Evolutionary conservation across 208 protist species (phyloP).

Genomic region (Trypanosoma conorhini): DNA sequence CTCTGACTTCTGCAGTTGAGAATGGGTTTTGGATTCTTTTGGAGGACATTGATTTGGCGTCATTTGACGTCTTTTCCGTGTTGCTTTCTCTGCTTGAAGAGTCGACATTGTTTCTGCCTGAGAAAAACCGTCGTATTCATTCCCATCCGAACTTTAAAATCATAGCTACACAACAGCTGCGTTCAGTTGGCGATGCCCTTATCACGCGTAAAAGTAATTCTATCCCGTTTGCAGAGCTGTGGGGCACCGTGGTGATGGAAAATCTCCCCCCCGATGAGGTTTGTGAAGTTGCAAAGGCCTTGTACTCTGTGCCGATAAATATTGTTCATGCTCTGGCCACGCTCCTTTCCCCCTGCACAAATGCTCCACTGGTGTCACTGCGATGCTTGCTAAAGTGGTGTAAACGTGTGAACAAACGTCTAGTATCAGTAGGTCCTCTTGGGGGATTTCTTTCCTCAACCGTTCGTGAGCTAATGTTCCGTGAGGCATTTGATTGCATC

Average conservation of each 20-base stretch:
- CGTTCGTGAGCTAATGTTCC: constrained; percentile 87
- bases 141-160: constrained; percentile 88
- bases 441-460: constrained; percentile 73
- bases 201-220: constrained; percentile 61
- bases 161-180: constrained; percentile 87
- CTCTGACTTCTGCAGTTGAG: constrained; percentile 95
- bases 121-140: constrained; percentile 92
- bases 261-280: constrained; percentile 63
- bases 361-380: constrained; percentile 47
- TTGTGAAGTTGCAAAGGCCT: constrained; percentile 50
- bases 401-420: constrained; percentile 65
- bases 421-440: constrained; percentile 26
- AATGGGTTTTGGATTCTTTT: constrained; percentile 98
- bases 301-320: constrained; percentile 48
- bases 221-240: constrained; percentile 80
- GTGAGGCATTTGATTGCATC: constrained; percentile 95
- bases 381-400: constrained; percentile 95
- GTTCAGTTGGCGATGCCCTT: constrained; percentile 45
- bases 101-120: constrained; percentile 94
- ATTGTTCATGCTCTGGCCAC: constrained; percentile 49
- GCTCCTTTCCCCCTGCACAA: constrained; percentile 27
- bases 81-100: constrained; percentile 97
- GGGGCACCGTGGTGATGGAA: constrained; percentile 76
- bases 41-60: constrained; percentile 99
- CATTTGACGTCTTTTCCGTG: constrained; percentile 97